Conservation (phyloP, 2,329 filamentous ascomycete species). For the Alternaria sp. region DNA sequence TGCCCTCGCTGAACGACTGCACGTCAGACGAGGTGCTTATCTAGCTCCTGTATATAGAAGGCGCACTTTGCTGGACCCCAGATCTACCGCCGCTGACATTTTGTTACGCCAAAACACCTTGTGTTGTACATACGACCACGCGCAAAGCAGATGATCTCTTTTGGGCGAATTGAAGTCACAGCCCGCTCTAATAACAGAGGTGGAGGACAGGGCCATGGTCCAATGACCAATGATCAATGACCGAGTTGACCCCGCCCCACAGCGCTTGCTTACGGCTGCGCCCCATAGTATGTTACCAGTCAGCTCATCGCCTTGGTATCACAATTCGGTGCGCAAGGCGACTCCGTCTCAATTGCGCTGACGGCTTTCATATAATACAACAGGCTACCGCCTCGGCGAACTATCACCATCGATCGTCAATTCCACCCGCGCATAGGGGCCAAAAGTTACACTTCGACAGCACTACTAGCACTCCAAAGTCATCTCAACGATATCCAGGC, state of each 20-base stretch:
- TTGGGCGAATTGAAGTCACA: not conserved
- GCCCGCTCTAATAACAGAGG: not conserved
- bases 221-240: not conserved
- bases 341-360: not conserved
- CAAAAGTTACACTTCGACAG: not conserved
- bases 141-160: not conserved
- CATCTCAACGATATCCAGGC: not conserved
- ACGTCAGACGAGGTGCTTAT: not conserved
- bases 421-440: not conserved
- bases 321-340: not conserved
- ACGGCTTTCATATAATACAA: not conserved
- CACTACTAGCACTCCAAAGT: not conserved
- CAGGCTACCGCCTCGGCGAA: not conserved
- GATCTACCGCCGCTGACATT: not conserved
- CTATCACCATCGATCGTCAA: not conserved
- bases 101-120: not conserved
- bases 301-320: not conserved
- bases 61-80: not conserved
- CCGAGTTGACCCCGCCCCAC: not conserved
- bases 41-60: not conserved
- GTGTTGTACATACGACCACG: not conserved
- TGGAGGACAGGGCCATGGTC: not conserved
- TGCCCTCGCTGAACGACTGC: not conserved
- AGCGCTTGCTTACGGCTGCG: not conserved
- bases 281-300: not conserved